A percentile compares a stretch with the other conserved stretches of the same genome.
phyloP scores from a whole-genome alignment of 2,329 filamentous ascomycete genomes.

The Ceratocystis variospora region DNA sequence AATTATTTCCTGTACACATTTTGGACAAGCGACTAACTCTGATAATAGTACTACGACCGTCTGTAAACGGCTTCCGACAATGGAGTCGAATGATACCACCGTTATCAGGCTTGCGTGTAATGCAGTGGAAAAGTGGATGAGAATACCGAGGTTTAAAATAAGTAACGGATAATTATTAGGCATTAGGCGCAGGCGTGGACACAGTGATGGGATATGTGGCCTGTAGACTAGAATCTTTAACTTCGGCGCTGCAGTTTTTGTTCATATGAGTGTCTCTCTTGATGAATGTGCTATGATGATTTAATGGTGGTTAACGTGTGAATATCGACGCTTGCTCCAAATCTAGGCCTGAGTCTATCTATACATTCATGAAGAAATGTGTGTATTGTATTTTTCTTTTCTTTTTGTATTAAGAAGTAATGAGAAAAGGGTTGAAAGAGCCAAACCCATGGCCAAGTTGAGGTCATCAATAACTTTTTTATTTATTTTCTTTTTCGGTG shows the following conservation, averaged over 20 bases:
- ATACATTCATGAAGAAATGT: too few species aligned
- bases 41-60: constrained; percentile 17
- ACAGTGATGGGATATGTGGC: constrained; percentile 14
- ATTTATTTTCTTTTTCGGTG: not conserved
- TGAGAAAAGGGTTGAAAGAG: too few species aligned
- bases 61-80: constrained; percentile 18
- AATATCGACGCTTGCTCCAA: not conserved
- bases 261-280: not conserved
- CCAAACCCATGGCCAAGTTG: too few species aligned
- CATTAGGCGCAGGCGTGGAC: constrained; percentile 11
- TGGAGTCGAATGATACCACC: constrained; percentile 18
- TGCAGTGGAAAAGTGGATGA: constrained; percentile 19
- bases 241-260: constrained; percentile 18
- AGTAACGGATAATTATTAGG: constrained; percentile 10
- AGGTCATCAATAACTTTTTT: not conserved
- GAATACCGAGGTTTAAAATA: constrained; percentile 19
- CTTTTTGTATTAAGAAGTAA: too few species aligned
- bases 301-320: not conserved
- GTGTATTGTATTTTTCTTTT: too few species aligned
- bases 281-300: not conserved
- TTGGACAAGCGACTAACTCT: constrained; percentile 1
- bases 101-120: constrained; percentile 15
- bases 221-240: constrained; percentile 17
- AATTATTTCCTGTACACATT: not conserved
- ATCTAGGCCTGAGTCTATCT: too few species aligned